These are phyloP conservation scores for Carallia pectinifolia DNA, from an alignment of 345 rosid species.

Conservation along the genomic window DNA sequence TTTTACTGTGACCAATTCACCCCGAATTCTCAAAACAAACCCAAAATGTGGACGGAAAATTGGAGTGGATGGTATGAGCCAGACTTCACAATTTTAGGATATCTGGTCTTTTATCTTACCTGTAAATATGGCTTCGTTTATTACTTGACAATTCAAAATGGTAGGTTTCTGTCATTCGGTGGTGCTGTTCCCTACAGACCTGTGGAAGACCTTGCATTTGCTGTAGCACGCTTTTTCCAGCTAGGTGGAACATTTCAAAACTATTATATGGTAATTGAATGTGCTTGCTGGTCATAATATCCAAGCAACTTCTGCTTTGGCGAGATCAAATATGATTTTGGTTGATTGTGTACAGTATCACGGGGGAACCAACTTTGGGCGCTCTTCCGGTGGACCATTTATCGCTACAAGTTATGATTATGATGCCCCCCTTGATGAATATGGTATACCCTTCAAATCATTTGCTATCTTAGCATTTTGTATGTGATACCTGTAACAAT, in stretches of 20 bases:
- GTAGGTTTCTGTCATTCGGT: conserved; percentile 77
- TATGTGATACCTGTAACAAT: background rate
- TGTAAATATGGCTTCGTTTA: no score
- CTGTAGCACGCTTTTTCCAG: conserved; percentile 90
- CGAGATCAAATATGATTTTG: conserved; percentile 20
- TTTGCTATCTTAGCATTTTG: background rate
- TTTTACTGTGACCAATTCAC: conserved; percentile 97
- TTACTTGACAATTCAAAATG: conserved; percentile 15
- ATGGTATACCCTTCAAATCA: conserved; percentile 48
- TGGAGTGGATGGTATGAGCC: conserved; percentile 86
- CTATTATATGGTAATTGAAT: conserved; percentile 79
- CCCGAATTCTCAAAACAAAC: conserved; percentile 80
- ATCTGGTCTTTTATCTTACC: no score
- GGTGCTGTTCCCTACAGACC: conserved; percentile 87
- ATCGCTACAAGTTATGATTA: conserved; percentile 92
- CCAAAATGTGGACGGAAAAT: conserved; percentile 97
- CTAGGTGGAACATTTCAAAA: conserved; percentile 95
- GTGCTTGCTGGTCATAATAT: background rate
- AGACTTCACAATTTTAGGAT: conserved; percentile 11
- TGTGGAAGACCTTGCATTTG: conserved; percentile 85
- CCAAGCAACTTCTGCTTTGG: background rate
- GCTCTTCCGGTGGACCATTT: conserved; percentile 83
- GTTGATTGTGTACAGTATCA: conserved; percentile 58
- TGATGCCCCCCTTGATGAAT: conserved; percentile 97
- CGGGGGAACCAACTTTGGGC: conserved; percentile 94